Percentiles rank a stretch among this genome's conserved stretches.
These are phyloP conservation scores for Aspergillus jensenii DNA, from an alignment of 2,329 filamentous ascomycete genomes.

Conservation along the genomic window DNA sequence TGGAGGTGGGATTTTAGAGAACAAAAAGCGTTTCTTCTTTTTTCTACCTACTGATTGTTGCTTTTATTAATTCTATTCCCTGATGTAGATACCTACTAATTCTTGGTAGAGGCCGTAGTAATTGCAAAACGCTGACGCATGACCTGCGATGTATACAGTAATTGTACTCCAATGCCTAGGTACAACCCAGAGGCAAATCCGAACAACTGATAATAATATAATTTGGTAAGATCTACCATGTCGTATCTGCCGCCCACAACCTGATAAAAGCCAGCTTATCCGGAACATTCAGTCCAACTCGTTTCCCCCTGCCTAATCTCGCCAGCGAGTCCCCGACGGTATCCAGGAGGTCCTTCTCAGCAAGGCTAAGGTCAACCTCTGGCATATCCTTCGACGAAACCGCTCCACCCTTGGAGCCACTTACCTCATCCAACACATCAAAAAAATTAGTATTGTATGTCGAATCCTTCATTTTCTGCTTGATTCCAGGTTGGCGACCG, in stretches of 20 bases:
- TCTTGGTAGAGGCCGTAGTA: neutral
- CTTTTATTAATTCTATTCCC: no score
- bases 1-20: neutral
- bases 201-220: neutral
- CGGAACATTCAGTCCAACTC: slow-evolving; percentile 77
- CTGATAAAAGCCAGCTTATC: slow-evolving; percentile 83
- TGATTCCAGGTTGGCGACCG: slow-evolving; percentile 21
- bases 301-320: slow-evolving; percentile 81
- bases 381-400: slow-evolving; percentile 12
- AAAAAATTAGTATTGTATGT: slow-evolving; percentile 49
- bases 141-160: no score
- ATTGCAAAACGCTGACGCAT: neutral
- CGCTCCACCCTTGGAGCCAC: slow-evolving; percentile 19
- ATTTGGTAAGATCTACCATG: slow-evolving; percentile 22
- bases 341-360: slow-evolving; percentile 73
- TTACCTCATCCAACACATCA: slow-evolving; percentile 44
- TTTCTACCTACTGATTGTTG: no score
- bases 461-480: slow-evolving; percentile 15
- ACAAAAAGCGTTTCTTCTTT: neutral
- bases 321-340: slow-evolving; percentile 81
- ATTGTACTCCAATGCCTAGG: neutral
- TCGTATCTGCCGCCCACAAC: slow-evolving; percentile 56
- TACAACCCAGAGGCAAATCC: neutral
- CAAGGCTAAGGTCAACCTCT: slow-evolving; percentile 37
- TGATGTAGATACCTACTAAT: neutral